phyloP scores from a whole-genome alignment of 371 early-diverging fungal species.

The Capillidium heterosporum region DNA sequence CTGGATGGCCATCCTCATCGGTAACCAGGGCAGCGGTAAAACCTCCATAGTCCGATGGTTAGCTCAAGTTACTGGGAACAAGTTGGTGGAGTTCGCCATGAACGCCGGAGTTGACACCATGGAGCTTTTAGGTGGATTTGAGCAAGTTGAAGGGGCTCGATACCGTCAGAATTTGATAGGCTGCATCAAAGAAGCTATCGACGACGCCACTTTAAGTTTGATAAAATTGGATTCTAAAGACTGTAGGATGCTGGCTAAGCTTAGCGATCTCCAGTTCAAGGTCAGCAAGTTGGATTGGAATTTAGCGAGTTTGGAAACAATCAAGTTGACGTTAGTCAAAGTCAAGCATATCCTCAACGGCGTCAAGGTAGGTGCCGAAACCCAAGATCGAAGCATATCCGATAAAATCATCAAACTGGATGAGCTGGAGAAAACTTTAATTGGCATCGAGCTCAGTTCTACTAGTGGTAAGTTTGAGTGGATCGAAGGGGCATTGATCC shows the following conservation, averaged over 20 bases:
- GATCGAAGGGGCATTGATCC: constrained; percentile 90
- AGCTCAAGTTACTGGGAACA: constrained; percentile 61
- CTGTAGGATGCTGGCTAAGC: constrained; percentile 7
- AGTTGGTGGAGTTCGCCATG: constrained; percentile 81
- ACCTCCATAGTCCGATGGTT: constrained; percentile 67
- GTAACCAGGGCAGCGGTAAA: constrained; percentile 73
- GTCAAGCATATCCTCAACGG: background rate
- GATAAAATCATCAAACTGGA: background rate
- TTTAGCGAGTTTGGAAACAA: background rate
- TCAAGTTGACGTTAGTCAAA: constrained; percentile 3
- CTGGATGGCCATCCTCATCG: constrained; percentile 88
- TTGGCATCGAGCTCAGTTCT: constrained; percentile 25
- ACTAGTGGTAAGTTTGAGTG: constrained; percentile 82
- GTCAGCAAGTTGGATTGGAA: constrained; percentile 7
- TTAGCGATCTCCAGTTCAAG: constrained; percentile 11
- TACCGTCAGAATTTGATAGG: constrained; percentile 31
- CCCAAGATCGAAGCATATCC: background rate
- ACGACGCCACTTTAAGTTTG: constrained; percentile 5
- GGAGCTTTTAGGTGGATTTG: constrained; percentile 92
- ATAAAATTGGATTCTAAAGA: background rate
- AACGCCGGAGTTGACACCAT: constrained; percentile 86
- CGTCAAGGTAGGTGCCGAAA: no score
- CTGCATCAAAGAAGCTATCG: constrained; percentile 13
- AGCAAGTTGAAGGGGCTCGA: constrained; percentile 79
- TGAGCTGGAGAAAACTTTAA: constrained; percentile 13